Base-by-base conservation (phyloP, 2,329 filamentous ascomycete species). In the Penicillium sp. region DNA sequence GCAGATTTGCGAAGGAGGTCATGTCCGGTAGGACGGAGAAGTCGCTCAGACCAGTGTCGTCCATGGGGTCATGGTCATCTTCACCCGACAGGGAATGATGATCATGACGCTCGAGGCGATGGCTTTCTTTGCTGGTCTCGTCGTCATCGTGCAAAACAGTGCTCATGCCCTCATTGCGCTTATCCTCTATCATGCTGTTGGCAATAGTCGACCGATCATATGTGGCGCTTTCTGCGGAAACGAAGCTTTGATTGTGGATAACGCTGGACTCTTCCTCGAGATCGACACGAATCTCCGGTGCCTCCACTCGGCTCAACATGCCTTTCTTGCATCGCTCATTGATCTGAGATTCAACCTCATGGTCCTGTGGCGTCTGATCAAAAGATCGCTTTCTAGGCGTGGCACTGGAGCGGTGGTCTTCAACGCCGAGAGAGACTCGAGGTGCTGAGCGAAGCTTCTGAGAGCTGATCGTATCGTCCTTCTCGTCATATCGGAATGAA, bases 1-100 rank as follows among this genome's bases (percentile, higher is more conserved):
- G 87, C 57, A 95, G 79, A 65, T 87, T 88, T 8, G 91, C 89
- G 70, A 96, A 92, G 70, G 89, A 88, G 22, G 92, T 95, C 86
- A 95, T 87, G 70, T 94, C 92, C 19, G 92, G 92, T 57, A 97
- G 87, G 8, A 92, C 92, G 1, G 94, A 97, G 77, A 97, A 97
- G 13, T 85, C 87, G 80, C 92, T 97, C 74, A 96, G 90, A 71
- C 79, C 78, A 11, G 80, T 80, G 48, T 81, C 76, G 59, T 80
- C 77, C 68, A 77, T 77, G 8, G 69, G 62, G 49, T 78, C 73
- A 26, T 75, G 58, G 55, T 66, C 60, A 30, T 67, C 57, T 30
- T 74, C 72, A 14, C 75, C 75, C 57, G 71, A 68, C 55, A 71
- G 69, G 22, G 61, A 65, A 51, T 73, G 42, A 3, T 58, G 70